Base-by-base conservation (phyloP, 225 moss, liverwort and hornwort species). In the Takakia lepidozioides region DNA sequence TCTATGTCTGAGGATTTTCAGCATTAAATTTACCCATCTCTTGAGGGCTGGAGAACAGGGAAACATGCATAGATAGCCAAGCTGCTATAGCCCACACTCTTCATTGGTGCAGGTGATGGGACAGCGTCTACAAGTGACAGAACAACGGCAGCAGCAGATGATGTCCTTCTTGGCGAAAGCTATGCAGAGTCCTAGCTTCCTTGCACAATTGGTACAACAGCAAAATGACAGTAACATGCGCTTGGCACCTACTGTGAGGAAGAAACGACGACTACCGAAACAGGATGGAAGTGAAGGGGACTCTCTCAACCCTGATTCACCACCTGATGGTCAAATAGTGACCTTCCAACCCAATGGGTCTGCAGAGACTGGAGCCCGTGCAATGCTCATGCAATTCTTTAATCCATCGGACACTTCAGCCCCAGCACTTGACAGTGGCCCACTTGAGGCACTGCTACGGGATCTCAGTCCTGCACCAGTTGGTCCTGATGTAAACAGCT, bases 231-330 rank as follows among this genome's bases (percentile, higher is more conserved):
- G 58, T 39, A 75, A 64, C 51, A 62, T 30, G 55, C 71, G 82
- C n/a, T 59, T 75, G 44, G 60, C 80, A 24, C 81, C 85, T 1
- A 76, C 71, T 15, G 74, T 87, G 49, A 74, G 90, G 27, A 98
- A 98, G 58, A 84, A 90, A 55, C 79, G 95, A n/a, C 74, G 95
- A 1, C 65, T 98, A 58, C 95, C 95, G 11, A 74, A 67, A n/a
- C 77, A 82, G 23, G 90, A 73, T 60, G 78, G 78, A 19, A 73
- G 76, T 32, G 73, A 56, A 1, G 70, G 67, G 19, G 86, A 76
- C 25, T 57, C 81, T 32, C 46, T 63, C 26, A 75, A 64, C 43
- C 56, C 73, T 34, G 76, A 68, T 46, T 71, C 82, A 38, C 70
- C 59, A 16, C 46, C 57, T 45, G 87, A 90, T 21, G 75, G 82